These are phyloP conservation scores for Triangularia verruculosa DNA, from an alignment of 2,329 filamentous ascomycete genomes.

Conservation along the genomic window DNA sequence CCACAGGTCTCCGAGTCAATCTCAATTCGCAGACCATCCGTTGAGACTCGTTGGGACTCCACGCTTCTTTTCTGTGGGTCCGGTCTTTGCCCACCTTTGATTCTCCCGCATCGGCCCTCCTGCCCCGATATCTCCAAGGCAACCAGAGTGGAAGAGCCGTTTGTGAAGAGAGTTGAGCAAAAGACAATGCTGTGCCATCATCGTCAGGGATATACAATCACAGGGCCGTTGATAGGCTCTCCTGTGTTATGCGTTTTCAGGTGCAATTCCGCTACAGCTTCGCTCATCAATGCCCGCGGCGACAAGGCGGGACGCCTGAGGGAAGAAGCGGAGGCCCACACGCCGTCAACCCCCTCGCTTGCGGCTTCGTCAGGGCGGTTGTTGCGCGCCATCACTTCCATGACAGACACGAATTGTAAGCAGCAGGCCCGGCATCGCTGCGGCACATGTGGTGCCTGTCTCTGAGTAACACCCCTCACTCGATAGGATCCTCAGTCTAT, in stretches of 20 bases:
- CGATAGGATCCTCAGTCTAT: background rate
- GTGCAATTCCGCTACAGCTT: background rate
- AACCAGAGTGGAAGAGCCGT: slow-evolving; percentile 6
- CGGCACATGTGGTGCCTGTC: slow-evolving; percentile 5
- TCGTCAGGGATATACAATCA: background rate
- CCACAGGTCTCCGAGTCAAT: background rate
- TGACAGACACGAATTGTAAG: background rate
- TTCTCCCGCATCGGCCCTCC: slow-evolving; percentile 1
- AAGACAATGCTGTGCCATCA: background rate
- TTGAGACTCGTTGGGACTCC: slow-evolving; percentile 3
- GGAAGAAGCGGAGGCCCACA: slow-evolving; percentile 4
- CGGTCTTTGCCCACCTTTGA: background rate
- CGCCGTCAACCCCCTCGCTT: slow-evolving; percentile 3
- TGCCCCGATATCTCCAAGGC: slow-evolving; percentile 17
- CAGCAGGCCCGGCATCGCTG: slow-evolving; percentile 6
- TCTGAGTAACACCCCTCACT: slow-evolving; percentile 5
- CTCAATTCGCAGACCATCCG: background rate
- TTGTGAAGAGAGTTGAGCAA: background rate
- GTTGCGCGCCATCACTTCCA: background rate
- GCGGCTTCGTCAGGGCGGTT: slow-evolving; percentile 1
- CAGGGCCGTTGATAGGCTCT: background rate
- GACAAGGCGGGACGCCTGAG: background rate
- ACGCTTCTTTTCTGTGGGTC: background rate
- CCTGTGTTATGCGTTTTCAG: background rate
- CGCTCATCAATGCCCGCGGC: background rate